These are phyloP conservation scores for Hemisphaericaspora xylofermentans DNA, from an alignment of 1,139 yeast species.

Conservation along the genomic window DNA sequence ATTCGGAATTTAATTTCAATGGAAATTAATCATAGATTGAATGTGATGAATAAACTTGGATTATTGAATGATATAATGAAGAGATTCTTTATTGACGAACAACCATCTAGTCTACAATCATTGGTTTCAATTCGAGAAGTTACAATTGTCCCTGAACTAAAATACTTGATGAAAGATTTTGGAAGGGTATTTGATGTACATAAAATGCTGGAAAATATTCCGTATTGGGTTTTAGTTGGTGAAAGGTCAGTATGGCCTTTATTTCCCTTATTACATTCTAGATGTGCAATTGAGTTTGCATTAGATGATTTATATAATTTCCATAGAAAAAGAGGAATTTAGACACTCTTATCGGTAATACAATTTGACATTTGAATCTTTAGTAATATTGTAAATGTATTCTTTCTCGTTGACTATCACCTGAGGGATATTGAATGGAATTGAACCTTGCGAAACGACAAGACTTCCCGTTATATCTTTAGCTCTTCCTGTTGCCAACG, in stretches of 20 bases:
- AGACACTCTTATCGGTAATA: slow-evolving; percentile 36
- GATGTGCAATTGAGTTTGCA: slow-evolving; percentile 89
- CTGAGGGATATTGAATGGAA: slow-evolving; percentile 22
- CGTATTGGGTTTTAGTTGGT: slow-evolving; percentile 89
- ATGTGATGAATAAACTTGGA: slow-evolving; percentile 77
- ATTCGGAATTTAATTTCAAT: slow-evolving; percentile 40
- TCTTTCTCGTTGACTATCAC: slow-evolving; percentile 54
- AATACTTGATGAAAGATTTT: slow-evolving; percentile 65
- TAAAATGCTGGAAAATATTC: slow-evolving; percentile 65
- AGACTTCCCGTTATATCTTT: slow-evolving; percentile 77
- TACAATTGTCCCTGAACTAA: slow-evolving; percentile 84
- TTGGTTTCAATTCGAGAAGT: slow-evolving; percentile 63
- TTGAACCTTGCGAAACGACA: slow-evolving; percentile 54
- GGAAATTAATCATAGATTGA: slow-evolving; percentile 83
- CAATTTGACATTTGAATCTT: slow-evolving; percentile 50
- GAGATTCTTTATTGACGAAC: slow-evolving; percentile 83
- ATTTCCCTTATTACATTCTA: slow-evolving; percentile 77
- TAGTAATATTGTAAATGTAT: slow-evolving; percentile 60
- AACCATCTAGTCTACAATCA: slow-evolving; percentile 64
- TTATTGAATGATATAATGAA: slow-evolving; percentile 68
- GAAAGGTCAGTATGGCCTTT: slow-evolving; percentile 95
- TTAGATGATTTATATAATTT: slow-evolving; percentile 71
- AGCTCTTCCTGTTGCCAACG: slow-evolving; percentile 79
- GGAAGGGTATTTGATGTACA: slow-evolving; percentile 77
- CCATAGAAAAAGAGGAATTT: slow-evolving; percentile 35